Evolutionary conservation across 2,329 filamentous ascomycete genomes (phyloP).

Genomic region (Cercospora nicotianae): DNA sequence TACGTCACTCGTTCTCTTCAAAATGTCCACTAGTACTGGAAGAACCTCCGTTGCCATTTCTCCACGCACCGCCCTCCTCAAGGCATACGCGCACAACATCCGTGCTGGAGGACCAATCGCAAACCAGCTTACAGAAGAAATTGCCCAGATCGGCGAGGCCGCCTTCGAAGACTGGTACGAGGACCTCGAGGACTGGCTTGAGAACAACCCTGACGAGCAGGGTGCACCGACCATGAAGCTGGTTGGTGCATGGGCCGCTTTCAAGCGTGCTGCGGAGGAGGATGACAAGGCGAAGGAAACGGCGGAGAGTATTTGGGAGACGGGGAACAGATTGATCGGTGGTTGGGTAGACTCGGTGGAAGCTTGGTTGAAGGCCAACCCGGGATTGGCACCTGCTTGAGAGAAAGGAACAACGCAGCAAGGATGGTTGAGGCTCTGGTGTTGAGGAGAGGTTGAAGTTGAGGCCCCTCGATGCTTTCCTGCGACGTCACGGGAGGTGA

Average conservation of each 20-base stretch:
- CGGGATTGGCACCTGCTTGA: background rate
- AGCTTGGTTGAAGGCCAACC: background rate
- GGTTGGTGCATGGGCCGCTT: background rate
- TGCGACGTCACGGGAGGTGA: no score
- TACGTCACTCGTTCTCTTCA: background rate
- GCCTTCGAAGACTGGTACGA: background rate
- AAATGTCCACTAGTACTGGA: background rate
- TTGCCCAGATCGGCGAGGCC: background rate
- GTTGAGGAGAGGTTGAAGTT: no score
- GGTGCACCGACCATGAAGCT: background rate
- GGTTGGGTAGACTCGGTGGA: background rate
- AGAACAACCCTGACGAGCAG: background rate
- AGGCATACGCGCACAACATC: background rate
- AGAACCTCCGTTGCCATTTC: background rate
- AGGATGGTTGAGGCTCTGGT: no score
- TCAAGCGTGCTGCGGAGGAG: background rate
- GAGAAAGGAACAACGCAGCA: background rate
- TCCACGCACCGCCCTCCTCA: background rate
- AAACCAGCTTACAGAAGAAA: background rate
- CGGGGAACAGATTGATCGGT: background rate
- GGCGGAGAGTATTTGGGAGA: background rate
- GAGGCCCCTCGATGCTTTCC: no score
- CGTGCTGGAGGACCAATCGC: background rate
- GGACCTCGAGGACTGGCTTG: background rate
- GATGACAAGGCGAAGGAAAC: background rate